phyloP scores from a whole-genome alignment of 2,329 filamentous ascomycete genomes.

The Colletotrichum navitas region DNA sequence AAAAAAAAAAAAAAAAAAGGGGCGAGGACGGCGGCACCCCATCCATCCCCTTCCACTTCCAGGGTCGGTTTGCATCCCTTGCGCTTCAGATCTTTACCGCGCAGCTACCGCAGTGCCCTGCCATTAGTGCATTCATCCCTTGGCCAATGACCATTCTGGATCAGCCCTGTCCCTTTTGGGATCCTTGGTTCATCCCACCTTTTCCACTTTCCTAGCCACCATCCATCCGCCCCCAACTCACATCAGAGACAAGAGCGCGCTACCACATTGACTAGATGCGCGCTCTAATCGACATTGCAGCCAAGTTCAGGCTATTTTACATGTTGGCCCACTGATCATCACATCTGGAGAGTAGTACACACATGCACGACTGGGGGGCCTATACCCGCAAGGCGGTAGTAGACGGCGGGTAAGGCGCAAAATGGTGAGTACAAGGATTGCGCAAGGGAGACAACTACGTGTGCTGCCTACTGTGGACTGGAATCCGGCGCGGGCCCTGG shows the following conservation, averaged over 20 bases:
- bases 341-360: background rate
- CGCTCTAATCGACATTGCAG: background rate
- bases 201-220: slow-evolving; percentile 13
- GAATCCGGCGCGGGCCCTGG: slow-evolving; percentile 31
- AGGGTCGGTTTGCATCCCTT: slow-evolving; percentile 37
- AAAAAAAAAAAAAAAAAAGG: no score
- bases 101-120: slow-evolving; percentile 38
- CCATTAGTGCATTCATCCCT: slow-evolving; percentile 38
- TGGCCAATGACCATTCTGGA: slow-evolving; percentile 38
- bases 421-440: slow-evolving; percentile 15
- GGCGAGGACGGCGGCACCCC: background rate
- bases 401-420: slow-evolving; percentile 14
- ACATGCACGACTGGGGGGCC: slow-evolving; percentile 16
- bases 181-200: slow-evolving; percentile 32
- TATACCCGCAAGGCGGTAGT: slow-evolving; percentile 31
- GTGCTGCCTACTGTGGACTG: slow-evolving; percentile 1
- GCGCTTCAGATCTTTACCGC: slow-evolving; percentile 41
- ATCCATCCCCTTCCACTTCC: background rate
- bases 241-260: slow-evolving; percentile 15
- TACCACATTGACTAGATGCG: background rate
- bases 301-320: background rate
- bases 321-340: background rate
- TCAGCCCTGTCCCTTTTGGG: slow-evolving; percentile 21
- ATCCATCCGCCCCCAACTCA: background rate
- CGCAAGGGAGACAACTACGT: slow-evolving; percentile 21